Evolutionary conservation across 129 eudicot genomes (phyloP).

Genomic region (Flaveria ramosissima): DNA sequence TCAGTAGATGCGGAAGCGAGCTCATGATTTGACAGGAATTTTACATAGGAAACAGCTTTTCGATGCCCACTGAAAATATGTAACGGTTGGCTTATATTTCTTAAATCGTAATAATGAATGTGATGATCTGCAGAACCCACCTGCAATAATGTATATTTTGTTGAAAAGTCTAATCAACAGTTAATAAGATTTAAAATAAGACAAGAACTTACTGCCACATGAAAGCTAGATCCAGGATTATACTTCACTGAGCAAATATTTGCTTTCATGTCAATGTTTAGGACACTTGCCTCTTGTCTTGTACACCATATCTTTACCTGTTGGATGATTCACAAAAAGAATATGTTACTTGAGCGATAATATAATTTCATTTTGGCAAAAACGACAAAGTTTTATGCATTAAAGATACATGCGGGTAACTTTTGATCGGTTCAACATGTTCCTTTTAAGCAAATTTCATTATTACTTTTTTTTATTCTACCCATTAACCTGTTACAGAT

Average conservation of each 20-base stretch:
- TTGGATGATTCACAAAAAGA: neutral
- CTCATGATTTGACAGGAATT: slow-evolving; percentile 76
- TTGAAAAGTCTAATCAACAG: neutral
- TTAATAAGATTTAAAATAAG: neutral
- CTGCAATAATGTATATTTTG: slow-evolving; percentile 43
- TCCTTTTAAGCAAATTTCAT: neutral
- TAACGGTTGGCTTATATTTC: slow-evolving; percentile 81
- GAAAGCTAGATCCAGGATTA: slow-evolving; percentile 90
- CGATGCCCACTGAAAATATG: slow-evolving; percentile 80
- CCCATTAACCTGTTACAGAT: neutral
- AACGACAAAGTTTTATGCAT: neutral
- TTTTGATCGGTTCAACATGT: neutral
- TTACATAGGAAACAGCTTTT: slow-evolving; percentile 92
- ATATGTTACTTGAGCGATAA: neutral
- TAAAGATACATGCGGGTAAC: neutral
- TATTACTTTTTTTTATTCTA: neutral
- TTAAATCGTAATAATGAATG: slow-evolving; percentile 84
- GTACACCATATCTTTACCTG: slow-evolving; percentile 97
- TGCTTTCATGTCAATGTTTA: slow-evolving; percentile 94
- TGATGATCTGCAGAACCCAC: slow-evolving; percentile 98
- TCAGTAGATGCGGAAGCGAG: slow-evolving; percentile 99
- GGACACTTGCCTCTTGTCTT: slow-evolving; percentile 89
- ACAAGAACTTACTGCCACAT: slow-evolving; percentile 67
- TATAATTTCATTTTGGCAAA: neutral
- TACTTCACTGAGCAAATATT: slow-evolving; percentile 94